These are phyloP conservation scores for Hyaloscypha bicolor DNA, from an alignment of 495 filamentous ascomycete genomes.

Conservation along the genomic window DNA sequence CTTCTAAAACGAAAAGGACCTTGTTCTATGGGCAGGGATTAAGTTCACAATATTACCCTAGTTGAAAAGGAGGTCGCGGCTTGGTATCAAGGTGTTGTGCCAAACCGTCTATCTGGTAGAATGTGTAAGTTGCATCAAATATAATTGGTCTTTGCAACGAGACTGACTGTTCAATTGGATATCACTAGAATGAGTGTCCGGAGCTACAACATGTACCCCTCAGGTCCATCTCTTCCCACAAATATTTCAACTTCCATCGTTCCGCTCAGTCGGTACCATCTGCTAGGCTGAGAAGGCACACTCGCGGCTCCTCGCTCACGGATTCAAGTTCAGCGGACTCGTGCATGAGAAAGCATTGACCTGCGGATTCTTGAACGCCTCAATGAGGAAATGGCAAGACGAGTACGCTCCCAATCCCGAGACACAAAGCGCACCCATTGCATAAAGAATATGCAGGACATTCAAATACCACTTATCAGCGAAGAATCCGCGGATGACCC, in stretches of 20 bases:
- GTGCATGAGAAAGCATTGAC: conserved; percentile 1
- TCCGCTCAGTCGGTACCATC: not conserved
- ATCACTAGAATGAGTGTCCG: not conserved
- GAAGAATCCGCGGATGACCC: conserved; percentile 44
- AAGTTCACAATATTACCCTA: too few relatives aligned
- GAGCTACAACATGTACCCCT: not conserved
- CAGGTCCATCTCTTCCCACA: not conserved
- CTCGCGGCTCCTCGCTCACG: not conserved
- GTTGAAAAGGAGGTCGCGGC: too few relatives aligned
- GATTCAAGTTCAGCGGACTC: not conserved
- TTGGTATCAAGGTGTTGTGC: too few relatives aligned
- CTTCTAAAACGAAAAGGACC: too few relatives aligned
- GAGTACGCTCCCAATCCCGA: not conserved
- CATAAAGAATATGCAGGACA: not conserved
- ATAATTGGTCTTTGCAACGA: too few relatives aligned
- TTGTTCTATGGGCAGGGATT: too few relatives aligned
- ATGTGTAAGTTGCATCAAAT: too few relatives aligned
- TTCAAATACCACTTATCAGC: conserved; percentile 4
- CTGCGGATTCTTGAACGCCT: not conserved
- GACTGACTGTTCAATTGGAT: not conserved
- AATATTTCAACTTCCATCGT: not conserved
- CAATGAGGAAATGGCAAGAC: not conserved
- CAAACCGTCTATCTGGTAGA: too few relatives aligned
- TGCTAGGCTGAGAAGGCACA: not conserved
- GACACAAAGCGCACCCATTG: conserved; percentile 1